These are phyloP conservation scores for Nigrospora osmanthi DNA, from an alignment of 2,329 filamentous ascomycete species.

Conservation along the genomic window DNA sequence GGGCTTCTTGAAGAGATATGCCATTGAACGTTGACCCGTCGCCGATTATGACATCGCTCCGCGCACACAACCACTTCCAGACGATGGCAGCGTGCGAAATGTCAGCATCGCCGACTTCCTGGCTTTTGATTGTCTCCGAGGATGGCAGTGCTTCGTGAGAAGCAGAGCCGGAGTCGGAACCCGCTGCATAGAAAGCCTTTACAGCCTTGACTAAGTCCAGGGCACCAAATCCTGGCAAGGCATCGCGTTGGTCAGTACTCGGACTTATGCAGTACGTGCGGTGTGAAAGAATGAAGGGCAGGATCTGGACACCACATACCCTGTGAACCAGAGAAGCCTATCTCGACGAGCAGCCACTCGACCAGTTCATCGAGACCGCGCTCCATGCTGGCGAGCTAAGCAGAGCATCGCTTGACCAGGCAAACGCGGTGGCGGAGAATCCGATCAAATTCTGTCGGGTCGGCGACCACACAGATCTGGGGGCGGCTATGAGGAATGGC, in stretches of 20 bases:
- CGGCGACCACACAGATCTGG: too few relatives aligned
- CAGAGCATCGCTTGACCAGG: too few relatives aligned
- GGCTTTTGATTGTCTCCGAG: background rate
- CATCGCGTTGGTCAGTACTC: too few relatives aligned
- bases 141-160: background rate
- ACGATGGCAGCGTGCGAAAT: constrained; percentile 28
- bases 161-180: background rate
- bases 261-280: too few relatives aligned
- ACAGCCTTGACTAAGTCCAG: constrained; percentile 15
- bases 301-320: constrained; percentile 21
- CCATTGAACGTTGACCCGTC: constrained; percentile 24
- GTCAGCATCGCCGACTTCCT: constrained; percentile 12
- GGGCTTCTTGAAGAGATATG: constrained; percentile 29
- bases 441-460: too few relatives aligned
- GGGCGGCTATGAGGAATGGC: too few relatives aligned
- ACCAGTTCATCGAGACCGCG: constrained; percentile 35
- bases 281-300: too few relatives aligned
- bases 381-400: constrained; percentile 19
- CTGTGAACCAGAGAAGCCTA: constrained; percentile 32
- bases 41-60: constrained; percentile 32
- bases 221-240: constrained; percentile 16
- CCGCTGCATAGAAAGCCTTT: constrained; percentile 12
- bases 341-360: constrained; percentile 34
- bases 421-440: too few relatives aligned
- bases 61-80: constrained; percentile 31